Base-by-base conservation (phyloP, 1,284 basidiomycete species). In the Irpex rosettiformis region DNA sequence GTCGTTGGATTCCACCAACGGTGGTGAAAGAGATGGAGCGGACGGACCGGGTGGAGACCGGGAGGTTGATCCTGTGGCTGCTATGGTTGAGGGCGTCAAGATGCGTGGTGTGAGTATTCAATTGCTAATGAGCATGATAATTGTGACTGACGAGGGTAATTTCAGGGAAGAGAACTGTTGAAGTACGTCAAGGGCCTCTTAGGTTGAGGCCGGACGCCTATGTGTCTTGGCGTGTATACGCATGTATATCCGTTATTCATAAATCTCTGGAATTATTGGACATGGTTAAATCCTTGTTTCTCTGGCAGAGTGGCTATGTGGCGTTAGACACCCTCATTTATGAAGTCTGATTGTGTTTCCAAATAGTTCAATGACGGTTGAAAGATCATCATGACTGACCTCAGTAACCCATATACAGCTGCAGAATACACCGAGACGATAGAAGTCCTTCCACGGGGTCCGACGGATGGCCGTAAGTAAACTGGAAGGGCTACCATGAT, bases 71-170 rank as follows among this genome's bases (percentile, higher is more conserved):
- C 78, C 77, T 11, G 85, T 91, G 27, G 84, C 85, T 59, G 82
- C 83, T 33, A 89, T 92, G 86, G 81, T 91, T 2, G 78, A 81
- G 24, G 83, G 80, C 8, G 89, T 91, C 4, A 92, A 92, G 72
- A 79, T 70, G 54, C 80, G 77, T 59, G 90, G 89, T 62, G 89
- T 89, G 68, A 67, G 86, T 80, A 55, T 52, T 29, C 24, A 52
- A 1, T 58, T 51, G 22, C 43, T 27, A 30, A 1, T 10, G 6
- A 28, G 5, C 8, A 11, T 25, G 54, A 10, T 37, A 47, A 42
- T 37, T 40, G 28, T 58, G 27, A 52, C 55, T 57, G 58, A 61
- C 1, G 3, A 13, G 13, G 1, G 11, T 43, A n/a, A 57, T 51
- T 47, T 18, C 64, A 91, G 88, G 88, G 88, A 4, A 83, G 78